Evolutionary conservation across 1,284 basidiomycete genomes (phyloP).

Genomic region (Apiotrichum brassicae): DNA sequence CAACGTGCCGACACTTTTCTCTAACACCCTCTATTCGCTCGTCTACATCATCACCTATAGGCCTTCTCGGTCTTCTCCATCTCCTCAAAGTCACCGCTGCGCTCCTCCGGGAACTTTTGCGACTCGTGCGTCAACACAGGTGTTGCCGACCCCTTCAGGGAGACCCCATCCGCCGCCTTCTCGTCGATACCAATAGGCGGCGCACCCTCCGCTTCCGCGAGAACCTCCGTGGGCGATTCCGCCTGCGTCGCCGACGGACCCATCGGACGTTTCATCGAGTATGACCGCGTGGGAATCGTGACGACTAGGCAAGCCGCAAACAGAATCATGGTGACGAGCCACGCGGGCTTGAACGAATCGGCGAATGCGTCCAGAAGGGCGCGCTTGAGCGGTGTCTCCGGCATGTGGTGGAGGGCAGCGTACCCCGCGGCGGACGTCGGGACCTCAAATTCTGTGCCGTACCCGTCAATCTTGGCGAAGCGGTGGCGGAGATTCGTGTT

Average conservation of each 20-base stretch:
- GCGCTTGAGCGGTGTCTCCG: constrained; percentile 21
- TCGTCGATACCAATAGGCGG: not conserved
- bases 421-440: constrained; percentile 35
- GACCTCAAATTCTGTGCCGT: constrained; percentile 28
- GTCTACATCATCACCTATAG: too few relatives aligned
- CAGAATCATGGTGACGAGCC: constrained; percentile 5
- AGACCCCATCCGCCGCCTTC: too few relatives aligned
- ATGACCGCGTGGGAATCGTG: constrained; percentile 13
- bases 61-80: too few relatives aligned
- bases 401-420: constrained; percentile 29
- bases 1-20: too few relatives aligned
- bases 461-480: constrained; percentile 31
- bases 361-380: constrained; percentile 36
- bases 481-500: constrained; percentile 32
- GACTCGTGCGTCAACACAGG: too few relatives aligned
- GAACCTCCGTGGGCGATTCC: not conserved
- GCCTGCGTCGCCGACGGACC: not conserved
- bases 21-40: too few relatives aligned
- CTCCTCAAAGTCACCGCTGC: too few relatives aligned
- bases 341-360: constrained; percentile 26
- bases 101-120: too few relatives aligned
- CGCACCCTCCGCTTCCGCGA: constrained; percentile 4
- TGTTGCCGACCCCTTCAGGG: too few relatives aligned
- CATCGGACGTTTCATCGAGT: constrained; percentile 6
- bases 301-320: constrained; percentile 7